Conservation (phyloP, 768 basidiomycete species). For the Tephrocybe sp. region DNA sequence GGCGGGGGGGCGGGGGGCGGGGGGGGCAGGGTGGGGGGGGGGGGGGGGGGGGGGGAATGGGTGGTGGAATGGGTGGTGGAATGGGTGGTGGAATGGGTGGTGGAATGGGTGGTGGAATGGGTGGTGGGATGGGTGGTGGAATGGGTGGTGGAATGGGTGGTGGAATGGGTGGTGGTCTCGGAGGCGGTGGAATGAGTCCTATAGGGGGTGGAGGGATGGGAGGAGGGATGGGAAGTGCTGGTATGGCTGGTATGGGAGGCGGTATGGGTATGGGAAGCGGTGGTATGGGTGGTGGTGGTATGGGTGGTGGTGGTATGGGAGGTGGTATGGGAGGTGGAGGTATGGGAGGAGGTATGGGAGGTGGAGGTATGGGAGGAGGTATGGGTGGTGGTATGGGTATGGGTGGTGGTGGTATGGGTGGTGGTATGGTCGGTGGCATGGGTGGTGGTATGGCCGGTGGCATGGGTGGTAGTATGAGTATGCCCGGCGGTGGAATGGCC, state of each 20-base stretch:
- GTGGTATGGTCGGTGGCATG: neutral
- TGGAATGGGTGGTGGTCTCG: too few relatives aligned
- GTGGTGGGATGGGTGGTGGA: too few relatives aligned
- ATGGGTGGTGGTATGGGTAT: neutral
- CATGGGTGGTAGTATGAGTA: constrained; percentile 11
- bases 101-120: too few relatives aligned
- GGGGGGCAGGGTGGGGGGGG: too few relatives aligned
- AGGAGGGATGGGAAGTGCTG: too few relatives aligned
- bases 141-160: too few relatives aligned
- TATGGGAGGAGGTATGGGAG: constrained; percentile 11
- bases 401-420: neutral
- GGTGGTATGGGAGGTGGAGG: constrained; percentile 17
- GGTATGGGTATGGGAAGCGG: constrained; percentile 21
- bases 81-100: too few relatives aligned
- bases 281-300: constrained; percentile 6
- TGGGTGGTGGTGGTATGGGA: constrained; percentile 24
- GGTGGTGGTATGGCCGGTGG: constrained; percentile 8
- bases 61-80: too few relatives aligned
- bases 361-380: neutral
- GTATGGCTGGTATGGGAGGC: constrained; percentile 24
- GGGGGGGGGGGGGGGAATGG: too few relatives aligned
- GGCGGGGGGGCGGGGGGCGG: too few relatives aligned
- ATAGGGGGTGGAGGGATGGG: too few relatives aligned
- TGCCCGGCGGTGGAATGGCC: constrained; percentile 8
- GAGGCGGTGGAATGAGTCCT: too few relatives aligned